Percentiles rank a stretch among this genome's conserved stretches.
These are phyloP conservation scores for Sphaerostilbella broomeana DNA, from an alignment of 2,329 filamentous ascomycete genomes.

Conservation along the genomic window DNA sequence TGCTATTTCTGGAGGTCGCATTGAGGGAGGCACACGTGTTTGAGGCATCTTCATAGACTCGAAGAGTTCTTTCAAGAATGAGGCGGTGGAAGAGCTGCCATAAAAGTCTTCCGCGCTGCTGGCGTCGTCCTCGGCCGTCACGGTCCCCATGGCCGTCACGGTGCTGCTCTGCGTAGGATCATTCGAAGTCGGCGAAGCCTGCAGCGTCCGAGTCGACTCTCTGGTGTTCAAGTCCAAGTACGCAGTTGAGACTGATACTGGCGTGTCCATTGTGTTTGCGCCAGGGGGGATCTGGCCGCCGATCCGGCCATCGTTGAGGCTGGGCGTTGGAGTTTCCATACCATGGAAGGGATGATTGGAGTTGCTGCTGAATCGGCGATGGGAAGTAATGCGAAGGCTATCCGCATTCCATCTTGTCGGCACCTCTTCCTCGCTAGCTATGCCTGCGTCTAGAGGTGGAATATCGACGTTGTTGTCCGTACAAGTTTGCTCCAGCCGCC, in stretches of 20 bases:
- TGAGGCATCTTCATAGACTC: constrained; percentile 19
- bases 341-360: no score
- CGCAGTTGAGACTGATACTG: constrained; percentile 8
- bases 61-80: constrained; percentile 33
- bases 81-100: constrained; percentile 33
- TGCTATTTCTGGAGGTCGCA: no score
- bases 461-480: constrained; percentile 5
- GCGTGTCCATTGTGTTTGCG: constrained; percentile 1
- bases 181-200: neutral
- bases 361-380: no score
- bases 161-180: constrained; percentile 10
- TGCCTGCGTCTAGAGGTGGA: constrained; percentile 3
- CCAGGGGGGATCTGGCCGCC: neutral
- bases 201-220: neutral
- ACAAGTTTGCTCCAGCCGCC: constrained; percentile 21
- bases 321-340: no score
- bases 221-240: neutral
- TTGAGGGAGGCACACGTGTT: neutral
- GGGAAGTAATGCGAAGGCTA: constrained; percentile 6
- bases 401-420: neutral
- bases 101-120: constrained; percentile 27
- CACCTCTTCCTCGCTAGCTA: neutral
- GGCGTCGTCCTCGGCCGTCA: constrained; percentile 26
- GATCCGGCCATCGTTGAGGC: no score
- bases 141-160: constrained; percentile 33